Evolutionary conservation across 2,329 filamentous ascomycete genomes (phyloP).

Genomic region (Westerdykella ornata): DNA sequence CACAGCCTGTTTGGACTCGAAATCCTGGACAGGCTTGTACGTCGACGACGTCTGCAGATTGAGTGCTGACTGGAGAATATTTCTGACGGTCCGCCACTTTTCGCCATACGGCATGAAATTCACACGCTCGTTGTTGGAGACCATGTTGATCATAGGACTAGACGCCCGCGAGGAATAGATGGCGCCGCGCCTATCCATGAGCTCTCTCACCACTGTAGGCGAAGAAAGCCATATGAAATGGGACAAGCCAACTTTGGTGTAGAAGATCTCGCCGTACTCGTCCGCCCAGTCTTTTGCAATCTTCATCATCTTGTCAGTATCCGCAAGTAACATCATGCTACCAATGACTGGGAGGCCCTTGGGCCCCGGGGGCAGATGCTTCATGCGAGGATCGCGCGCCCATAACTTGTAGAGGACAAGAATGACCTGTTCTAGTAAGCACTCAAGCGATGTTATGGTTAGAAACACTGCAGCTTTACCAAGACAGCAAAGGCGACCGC

Average conservation of each 20-base stretch:
- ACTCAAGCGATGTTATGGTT: too few species aligned
- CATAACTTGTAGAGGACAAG: too few species aligned
- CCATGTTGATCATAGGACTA: constrained; percentile 21
- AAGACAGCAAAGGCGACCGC: too few species aligned
- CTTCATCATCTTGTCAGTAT: too few species aligned
- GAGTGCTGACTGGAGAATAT: constrained; percentile 14
- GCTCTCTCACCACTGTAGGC: constrained; percentile 35
- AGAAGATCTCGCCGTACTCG: constrained; percentile 17
- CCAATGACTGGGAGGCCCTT: constrained; percentile 11
- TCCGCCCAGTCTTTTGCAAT: constrained; percentile 9
- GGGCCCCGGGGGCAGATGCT: constrained; percentile 8
- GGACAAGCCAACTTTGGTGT: too few species aligned
- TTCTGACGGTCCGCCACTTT: constrained; percentile 9
- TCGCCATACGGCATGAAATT: constrained; percentile 18
- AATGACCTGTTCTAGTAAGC: too few species aligned
- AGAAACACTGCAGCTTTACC: too few species aligned
- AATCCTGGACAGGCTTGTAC: constrained; percentile 42
- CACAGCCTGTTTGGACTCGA: constrained; percentile 45
- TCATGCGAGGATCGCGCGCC: constrained; percentile 1
- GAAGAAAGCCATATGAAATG: constrained; percentile 37
- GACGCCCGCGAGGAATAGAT: constrained; percentile 26
- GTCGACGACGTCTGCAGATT: too few species aligned
- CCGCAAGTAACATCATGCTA: too few species aligned
- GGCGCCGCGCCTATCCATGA: constrained; percentile 32
- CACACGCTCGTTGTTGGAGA: constrained; percentile 10